Percentiles rank a stretch among this genome's conserved stretches.
These are phyloP conservation scores for Septoria linicola DNA, from an alignment of 2,329 filamentous ascomycete species.

Conservation along the genomic window DNA sequence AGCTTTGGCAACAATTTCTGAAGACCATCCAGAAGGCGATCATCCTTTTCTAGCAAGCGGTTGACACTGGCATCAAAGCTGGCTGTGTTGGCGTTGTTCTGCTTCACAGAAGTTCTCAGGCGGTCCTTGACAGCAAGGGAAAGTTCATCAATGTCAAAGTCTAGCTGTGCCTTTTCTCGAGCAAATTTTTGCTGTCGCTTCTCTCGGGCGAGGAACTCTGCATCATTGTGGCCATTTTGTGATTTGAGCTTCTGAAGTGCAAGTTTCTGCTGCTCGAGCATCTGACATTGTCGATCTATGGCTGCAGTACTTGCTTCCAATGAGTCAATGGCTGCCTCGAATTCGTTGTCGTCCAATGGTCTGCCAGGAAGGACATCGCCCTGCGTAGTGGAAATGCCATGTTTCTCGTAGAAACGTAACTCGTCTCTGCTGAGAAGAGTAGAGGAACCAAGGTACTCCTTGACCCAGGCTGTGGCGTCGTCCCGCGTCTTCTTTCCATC, in stretches of 20 bases:
- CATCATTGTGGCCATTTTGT: constrained; percentile 32
- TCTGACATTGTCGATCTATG: constrained; percentile 64
- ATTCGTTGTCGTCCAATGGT: constrained; percentile 59
- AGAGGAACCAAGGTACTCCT: constrained; percentile 47
- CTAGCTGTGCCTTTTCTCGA: constrained; percentile 45
- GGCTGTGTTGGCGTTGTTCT: constrained; percentile 48
- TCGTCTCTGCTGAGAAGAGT: constrained; percentile 53
- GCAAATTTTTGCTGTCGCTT: constrained; percentile 28
- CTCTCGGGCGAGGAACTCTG: constrained; percentile 7
- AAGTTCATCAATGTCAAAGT: constrained; percentile 40
- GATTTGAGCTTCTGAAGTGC: constrained; percentile 58
- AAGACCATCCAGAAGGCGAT: constrained; percentile 63
- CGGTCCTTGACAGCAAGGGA: constrained; percentile 34
- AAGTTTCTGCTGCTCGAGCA: constrained; percentile 61
- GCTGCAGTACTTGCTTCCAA: constrained; percentile 64
- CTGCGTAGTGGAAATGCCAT: constrained; percentile 4
- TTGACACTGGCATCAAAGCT: constrained; percentile 53
- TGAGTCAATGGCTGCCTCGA: constrained; percentile 61
- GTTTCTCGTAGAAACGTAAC: constrained; percentile 44
- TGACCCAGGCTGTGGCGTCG: constrained; percentile 47
- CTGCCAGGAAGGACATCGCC: constrained; percentile 32
- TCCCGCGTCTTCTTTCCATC: constrained; percentile 43
- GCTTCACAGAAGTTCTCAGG: constrained; percentile 47
- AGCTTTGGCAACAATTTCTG: constrained; percentile 66
- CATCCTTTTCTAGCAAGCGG: constrained; percentile 53